Conservation (phyloP, 2,329 filamentous ascomycete species). For the Fusarium palustre region DNA sequence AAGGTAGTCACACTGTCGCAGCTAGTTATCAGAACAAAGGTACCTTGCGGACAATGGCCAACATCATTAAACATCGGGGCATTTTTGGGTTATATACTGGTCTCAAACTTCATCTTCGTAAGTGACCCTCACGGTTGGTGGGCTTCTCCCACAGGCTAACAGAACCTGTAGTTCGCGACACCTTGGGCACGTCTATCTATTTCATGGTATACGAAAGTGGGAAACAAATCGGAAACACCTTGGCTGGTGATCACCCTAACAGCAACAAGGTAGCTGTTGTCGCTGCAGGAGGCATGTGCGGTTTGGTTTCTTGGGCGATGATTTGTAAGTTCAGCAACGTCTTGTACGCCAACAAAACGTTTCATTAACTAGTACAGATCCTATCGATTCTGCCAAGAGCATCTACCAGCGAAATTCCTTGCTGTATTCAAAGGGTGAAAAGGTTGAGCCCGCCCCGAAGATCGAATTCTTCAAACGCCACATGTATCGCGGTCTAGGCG, state of each 20-base stretch:
- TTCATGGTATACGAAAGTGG: conserved; percentile 91
- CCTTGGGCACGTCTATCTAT: conserved; percentile 84
- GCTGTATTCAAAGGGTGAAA: conserved; percentile 73
- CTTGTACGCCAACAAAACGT: background rate
- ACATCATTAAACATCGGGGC: conserved; percentile 81
- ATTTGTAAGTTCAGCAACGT: conserved; percentile 72
- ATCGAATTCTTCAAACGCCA: conserved; percentile 81
- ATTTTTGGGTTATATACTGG: conserved; percentile 82
- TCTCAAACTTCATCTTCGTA: conserved; percentile 81
- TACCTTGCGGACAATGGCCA: conserved; percentile 79
- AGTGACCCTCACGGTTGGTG: conserved; percentile 50
- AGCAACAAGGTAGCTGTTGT: conserved; percentile 84
- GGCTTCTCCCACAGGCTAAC: conserved; percentile 8
- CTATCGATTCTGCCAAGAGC: conserved; percentile 85
- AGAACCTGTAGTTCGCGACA: conserved; percentile 75
- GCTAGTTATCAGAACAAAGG: conserved; percentile 82
- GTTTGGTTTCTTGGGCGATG: conserved; percentile 84
- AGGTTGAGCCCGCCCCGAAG: conserved; percentile 73
- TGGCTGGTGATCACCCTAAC: conserved; percentile 76
- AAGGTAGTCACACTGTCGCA: conserved; percentile 69
- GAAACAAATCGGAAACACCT: conserved; percentile 83
- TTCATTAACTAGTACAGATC: conserved; percentile 58
- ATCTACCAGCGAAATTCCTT: conserved; percentile 87
- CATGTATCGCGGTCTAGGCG: conserved; percentile 85
- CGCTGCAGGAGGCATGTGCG: conserved; percentile 82